Conservation (phyloP, 768 basidiomycete species). For the Udeniomyces megalosporus region DNA sequence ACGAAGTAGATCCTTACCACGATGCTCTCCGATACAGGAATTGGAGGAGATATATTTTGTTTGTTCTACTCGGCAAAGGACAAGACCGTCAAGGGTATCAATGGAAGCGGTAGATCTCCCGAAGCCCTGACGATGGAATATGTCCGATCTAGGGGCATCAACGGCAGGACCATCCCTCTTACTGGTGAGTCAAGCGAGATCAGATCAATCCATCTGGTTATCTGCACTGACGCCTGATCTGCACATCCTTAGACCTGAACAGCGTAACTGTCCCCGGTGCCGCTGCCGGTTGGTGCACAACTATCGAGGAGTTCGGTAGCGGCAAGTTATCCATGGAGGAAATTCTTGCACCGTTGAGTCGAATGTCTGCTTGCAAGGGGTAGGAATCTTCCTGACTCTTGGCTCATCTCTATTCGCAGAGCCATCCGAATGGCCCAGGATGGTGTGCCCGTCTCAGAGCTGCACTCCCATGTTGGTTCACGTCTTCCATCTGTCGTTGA, state of each 20-base stretch:
- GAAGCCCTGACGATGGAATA: conserved; percentile 60
- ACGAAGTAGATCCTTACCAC: too few relatives aligned
- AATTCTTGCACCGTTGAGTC: conserved; percentile 59
- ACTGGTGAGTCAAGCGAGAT: conserved; percentile 45
- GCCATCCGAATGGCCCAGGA: conserved; percentile 84
- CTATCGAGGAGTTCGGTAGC: conserved; percentile 64
- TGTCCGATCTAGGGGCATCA: conserved; percentile 50
- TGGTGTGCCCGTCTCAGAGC: conserved; percentile 78
- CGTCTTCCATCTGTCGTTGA: conserved; percentile 5
- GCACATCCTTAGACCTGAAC: conserved; percentile 7
- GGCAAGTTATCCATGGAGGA: conserved; percentile 52
- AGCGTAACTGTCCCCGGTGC: conserved; percentile 42
- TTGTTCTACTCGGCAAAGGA: conserved; percentile 74
- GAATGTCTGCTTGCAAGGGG: too few relatives aligned
- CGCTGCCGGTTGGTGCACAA: conserved; percentile 91
- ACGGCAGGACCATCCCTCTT: conserved; percentile 48
- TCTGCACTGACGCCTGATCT: too few relatives aligned
- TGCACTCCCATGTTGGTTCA: conserved; percentile 44
- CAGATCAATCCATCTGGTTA: too few relatives aligned
- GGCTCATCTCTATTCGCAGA: too few relatives aligned
- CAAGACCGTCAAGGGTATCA: conserved; percentile 65
- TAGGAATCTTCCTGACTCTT: too few relatives aligned
- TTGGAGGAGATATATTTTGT: conserved; percentile 44
- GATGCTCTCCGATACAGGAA: conserved; percentile 15
- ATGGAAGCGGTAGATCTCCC: conserved; percentile 82